Percentiles rank a stretch among this genome's conserved stretches.
These are phyloP conservation scores for Datura wrightii DNA, from an alignment of 257 asterid species.

Conservation along the genomic window DNA sequence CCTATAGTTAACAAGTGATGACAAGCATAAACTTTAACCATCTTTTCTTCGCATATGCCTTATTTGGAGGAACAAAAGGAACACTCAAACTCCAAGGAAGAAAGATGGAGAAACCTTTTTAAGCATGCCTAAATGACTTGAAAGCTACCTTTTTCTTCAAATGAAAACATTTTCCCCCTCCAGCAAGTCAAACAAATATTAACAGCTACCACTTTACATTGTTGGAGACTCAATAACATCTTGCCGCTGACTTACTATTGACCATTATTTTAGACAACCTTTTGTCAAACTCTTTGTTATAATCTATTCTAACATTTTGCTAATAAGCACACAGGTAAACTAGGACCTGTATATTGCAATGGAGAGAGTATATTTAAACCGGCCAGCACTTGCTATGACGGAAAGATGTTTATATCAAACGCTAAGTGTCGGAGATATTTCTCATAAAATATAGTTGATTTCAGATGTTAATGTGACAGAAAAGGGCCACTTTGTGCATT, in stretches of 20 bases:
- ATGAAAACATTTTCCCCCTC: background rate
- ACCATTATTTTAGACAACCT: background rate
- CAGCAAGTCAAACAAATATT: background rate
- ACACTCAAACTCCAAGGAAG: background rate
- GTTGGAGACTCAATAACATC: background rate
- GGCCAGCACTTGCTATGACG: background rate
- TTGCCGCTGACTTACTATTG: background rate
- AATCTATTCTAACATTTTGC: background rate
- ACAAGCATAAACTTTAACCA: background rate
- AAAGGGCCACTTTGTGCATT: background rate
- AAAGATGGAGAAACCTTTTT: background rate
- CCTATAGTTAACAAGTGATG: background rate
- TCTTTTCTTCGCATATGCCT: background rate
- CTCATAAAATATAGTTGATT: no score
- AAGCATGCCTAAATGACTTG: background rate
- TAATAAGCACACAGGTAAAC: background rate
- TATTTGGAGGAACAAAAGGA: background rate
- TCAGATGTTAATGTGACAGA: no score
- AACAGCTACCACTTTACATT: background rate
- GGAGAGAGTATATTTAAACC: background rate
- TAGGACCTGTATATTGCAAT: background rate
- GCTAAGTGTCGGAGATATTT: background rate
- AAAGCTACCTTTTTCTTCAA: slow-evolving; percentile 13
- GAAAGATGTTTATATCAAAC: background rate
- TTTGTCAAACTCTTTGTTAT: background rate